Evolutionary conservation across 257 asterid species (phyloP).

Genomic region (Linderniella brevidens): DNA sequence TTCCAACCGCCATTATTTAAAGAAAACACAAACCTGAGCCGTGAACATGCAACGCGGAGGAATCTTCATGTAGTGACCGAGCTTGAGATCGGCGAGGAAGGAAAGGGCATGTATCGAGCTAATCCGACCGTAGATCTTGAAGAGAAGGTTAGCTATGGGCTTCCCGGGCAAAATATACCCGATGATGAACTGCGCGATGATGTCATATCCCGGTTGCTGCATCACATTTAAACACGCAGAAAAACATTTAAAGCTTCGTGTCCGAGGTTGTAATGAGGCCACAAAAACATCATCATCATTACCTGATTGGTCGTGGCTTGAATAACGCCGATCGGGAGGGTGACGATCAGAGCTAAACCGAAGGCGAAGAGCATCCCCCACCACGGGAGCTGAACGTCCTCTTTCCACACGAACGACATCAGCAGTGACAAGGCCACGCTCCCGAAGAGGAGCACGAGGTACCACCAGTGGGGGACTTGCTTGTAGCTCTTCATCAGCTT

Average conservation of each 20-base stretch:
- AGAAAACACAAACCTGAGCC: no score
- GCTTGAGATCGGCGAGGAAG: slow-evolving; percentile 81
- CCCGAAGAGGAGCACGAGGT: slow-evolving; percentile 37
- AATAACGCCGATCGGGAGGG: slow-evolving; percentile 88
- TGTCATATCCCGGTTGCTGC: slow-evolving; percentile 98
- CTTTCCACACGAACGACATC: slow-evolving; percentile 68
- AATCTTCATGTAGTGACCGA: slow-evolving; percentile 94
- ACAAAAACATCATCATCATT: neutral
- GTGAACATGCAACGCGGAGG: slow-evolving; percentile 84
- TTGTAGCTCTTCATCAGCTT: slow-evolving; percentile 72
- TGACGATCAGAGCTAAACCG: slow-evolving; percentile 62
- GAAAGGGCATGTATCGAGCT: slow-evolving; percentile 82
- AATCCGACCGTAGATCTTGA: slow-evolving; percentile 84
- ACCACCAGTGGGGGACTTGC: slow-evolving; percentile 95
- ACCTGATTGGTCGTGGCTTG: slow-evolving; percentile 97
- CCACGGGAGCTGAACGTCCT: slow-evolving; percentile 84
- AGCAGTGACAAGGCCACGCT: slow-evolving; percentile 50
- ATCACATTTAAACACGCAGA: neutral
- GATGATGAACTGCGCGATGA: slow-evolving; percentile 77
- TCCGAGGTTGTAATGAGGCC: neutral
- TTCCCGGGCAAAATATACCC: slow-evolving; percentile 86
- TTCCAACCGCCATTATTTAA: no score
- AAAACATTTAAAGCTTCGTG: neutral
- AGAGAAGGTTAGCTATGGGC: slow-evolving; percentile 77
- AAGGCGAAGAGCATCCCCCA: slow-evolving; percentile 90